These are phyloP conservation scores for Sporisorium graminicola DNA, from an alignment of 1,284 basidiomycete species.

Conservation along the genomic window DNA sequence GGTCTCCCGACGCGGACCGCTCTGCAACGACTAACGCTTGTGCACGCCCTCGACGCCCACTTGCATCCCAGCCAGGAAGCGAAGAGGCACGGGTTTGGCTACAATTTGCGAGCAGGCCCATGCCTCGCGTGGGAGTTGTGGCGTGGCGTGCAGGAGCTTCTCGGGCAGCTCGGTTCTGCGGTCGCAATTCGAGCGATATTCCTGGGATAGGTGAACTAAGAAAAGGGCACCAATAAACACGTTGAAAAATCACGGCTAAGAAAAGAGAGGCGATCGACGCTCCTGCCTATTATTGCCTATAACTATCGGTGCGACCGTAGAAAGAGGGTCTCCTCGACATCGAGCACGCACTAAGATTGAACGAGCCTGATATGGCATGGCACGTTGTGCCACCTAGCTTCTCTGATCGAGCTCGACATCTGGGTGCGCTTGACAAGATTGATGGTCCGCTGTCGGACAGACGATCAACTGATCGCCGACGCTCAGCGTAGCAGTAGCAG, in stretches of 20 bases:
- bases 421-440: not conserved
- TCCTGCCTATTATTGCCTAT: not conserved
- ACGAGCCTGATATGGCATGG: not conserved
- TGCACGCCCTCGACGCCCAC: constrained; percentile 17
- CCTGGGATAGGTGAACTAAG: too few relatives aligned
- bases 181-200: not conserved
- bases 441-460: not conserved
- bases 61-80: constrained; percentile 5
- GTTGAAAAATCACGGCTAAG: not conserved
- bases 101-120: not conserved
- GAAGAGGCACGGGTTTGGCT: not conserved
- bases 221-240: not conserved
- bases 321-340: not conserved
- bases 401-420: not conserved
- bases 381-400: not conserved
- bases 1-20: constrained; percentile 18
- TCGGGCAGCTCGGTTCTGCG: constrained; percentile 1
- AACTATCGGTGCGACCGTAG: not conserved
- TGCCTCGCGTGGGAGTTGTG: not conserved
- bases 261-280: not conserved
- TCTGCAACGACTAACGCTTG: not conserved
- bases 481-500: not conserved
- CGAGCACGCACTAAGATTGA: not conserved
- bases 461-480: constrained; percentile 2
- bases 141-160: not conserved